Evolutionary conservation across 1,284 basidiomycete species (phyloP).

Genomic region (Psilocybe mexicana): DNA sequence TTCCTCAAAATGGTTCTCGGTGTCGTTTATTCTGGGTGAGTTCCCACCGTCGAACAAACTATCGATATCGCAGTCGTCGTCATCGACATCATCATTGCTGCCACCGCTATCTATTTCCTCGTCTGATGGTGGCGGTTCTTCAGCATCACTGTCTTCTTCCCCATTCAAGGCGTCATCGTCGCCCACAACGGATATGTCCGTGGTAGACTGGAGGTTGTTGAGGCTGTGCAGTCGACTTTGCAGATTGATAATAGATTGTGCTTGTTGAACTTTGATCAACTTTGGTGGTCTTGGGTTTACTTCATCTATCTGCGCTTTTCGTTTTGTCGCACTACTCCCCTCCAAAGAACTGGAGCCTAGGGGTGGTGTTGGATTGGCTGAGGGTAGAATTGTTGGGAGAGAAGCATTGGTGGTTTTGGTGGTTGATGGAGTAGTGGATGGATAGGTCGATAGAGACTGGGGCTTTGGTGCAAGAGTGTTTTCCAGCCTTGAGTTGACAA

Average conservation of each 20-base stretch:
- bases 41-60: constrained; percentile 6
- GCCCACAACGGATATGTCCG: not conserved
- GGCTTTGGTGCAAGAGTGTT: too few relatives aligned
- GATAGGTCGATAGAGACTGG: too few relatives aligned
- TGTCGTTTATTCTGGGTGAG: not conserved
- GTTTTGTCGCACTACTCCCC: not conserved
- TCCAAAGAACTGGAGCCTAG: not conserved
- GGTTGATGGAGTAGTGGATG: too few relatives aligned
- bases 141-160: not conserved
- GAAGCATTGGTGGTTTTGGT: not conserved
- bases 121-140: constrained; percentile 1
- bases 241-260: not conserved
- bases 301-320: not conserved
- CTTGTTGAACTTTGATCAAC: not conserved
- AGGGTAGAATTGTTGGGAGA: not conserved
- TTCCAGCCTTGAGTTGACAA: too few relatives aligned
- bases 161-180: not conserved
- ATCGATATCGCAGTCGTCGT: not conserved
- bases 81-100: not conserved
- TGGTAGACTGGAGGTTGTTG: not conserved
- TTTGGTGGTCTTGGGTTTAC: not conserved
- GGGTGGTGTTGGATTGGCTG: not conserved
- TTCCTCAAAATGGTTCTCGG: not conserved
- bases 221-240: not conserved
- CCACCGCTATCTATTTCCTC: not conserved